Evolutionary conservation across 1,284 basidiomycete genomes (phyloP), one percentile per base, ranked within the genome.

Genomic region (Exobasidium cylindrosporum): DNA sequence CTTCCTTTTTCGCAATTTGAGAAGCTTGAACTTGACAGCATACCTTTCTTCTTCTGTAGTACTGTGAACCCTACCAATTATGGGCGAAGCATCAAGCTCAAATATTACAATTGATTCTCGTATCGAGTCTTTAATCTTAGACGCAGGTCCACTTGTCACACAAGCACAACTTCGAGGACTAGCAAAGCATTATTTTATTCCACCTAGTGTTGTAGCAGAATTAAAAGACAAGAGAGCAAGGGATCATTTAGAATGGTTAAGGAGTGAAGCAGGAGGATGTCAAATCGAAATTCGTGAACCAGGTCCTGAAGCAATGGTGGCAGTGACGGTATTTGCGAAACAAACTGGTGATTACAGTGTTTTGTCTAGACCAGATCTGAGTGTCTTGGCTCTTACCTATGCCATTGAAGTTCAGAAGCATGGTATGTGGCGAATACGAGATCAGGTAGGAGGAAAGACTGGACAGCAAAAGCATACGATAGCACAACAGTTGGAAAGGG

Each of bases 281-380:
- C 63, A 72, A 32, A 66, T 79, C 24, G 64, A 72, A 28, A 61
- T 79, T 14, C 65, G 70, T 10, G 74, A 78, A 50, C 69, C 76
- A 4, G 66, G 69, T 10, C 64, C 76, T 4, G 69, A 75, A 43
- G 74, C 74, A 29, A 63, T 77, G 65, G 57, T 63, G 35, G 46
- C 71, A 91, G 96, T 95, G 7, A 90, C 90, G 56, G 88, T 89
- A 66, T 90, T 89, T 81, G 91, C 96, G 2, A 94, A 92, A 84
- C 91, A 92, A 84, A 97, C 95, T 0, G 96, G 96, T 81, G 96
- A 98, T 82, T 95, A 92, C 78, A 85, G 91, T 35, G 95, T 95
- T 50, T 85, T 99, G 31, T 97, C 93, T 7, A 85, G 88, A 74
- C 86, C 94, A 17, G 96, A 99, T 87, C 81, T 98, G 61, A 88